Conservation (phyloP, 106 monocot genomes). For the Amphibolis antarctica region DNA sequence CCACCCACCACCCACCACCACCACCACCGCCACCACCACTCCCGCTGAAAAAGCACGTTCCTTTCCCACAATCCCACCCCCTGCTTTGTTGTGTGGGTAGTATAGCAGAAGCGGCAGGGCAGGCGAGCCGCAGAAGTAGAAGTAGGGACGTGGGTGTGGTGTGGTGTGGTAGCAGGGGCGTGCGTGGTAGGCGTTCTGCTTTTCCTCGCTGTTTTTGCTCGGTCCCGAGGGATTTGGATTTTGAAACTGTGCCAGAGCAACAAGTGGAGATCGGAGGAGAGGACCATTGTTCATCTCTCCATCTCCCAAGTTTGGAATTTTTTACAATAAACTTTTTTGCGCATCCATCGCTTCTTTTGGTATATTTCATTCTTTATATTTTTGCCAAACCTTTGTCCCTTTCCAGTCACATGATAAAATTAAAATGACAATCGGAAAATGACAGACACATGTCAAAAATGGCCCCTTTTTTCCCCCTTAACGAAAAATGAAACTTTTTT, state of each 20-base stretch:
- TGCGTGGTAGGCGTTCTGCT: not conserved
- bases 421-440: too few species aligned
- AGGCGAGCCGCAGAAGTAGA: not conserved
- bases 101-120: not conserved
- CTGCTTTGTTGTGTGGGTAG: too few species aligned
- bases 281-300: not conserved
- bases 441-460: too few species aligned
- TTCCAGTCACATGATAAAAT: too few species aligned
- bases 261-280: not conserved
- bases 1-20: not conserved
- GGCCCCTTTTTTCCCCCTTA: too few species aligned
- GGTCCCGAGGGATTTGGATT: not conserved
- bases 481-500: too few species aligned
- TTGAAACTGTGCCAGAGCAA: constrained; percentile 1
- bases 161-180: not conserved
- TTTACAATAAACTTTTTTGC: too few species aligned
- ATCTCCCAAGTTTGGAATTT: not conserved
- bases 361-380: too few species aligned
- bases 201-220: not conserved
- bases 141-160: not conserved
- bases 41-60: constrained; percentile 2
- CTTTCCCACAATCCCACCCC: not conserved
- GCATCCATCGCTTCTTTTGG: too few species aligned
- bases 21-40: not conserved
- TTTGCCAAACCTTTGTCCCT: too few species aligned